Conservation (phyloP, 805 yeast species). For the Saccharomycopsis amapae region DNA sequence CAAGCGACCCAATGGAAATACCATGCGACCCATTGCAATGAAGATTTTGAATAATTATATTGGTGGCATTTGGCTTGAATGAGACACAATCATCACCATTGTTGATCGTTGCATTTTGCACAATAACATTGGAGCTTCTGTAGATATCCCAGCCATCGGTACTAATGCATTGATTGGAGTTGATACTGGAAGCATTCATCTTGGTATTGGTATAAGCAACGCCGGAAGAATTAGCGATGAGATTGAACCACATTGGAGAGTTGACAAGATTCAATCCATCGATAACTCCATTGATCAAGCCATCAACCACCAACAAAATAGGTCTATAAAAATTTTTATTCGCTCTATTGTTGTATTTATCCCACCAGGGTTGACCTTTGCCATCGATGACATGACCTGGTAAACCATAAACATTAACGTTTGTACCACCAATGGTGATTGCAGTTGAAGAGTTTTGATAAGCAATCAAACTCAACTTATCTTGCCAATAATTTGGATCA, state of each 20-base stretch:
- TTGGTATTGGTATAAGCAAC: constrained; percentile 7
- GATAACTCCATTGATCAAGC: constrained; percentile 9
- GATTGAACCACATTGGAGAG: constrained; percentile 10
- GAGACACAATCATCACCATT: constrained; percentile 24
- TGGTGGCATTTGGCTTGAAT: constrained; percentile 21
- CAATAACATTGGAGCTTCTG: constrained; percentile 8
- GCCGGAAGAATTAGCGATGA: constrained; percentile 16
- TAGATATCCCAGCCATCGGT: constrained; percentile 23
- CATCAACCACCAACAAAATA: constrained; percentile 7
- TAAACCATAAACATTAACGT: constrained; percentile 20
- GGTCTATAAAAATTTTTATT: constrained; percentile 22
- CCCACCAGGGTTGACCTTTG: constrained; percentile 22
- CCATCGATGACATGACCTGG: constrained; percentile 21
- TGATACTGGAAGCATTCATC: constrained; percentile 13
- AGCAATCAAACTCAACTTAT: constrained; percentile 5
- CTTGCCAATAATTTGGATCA: constrained; percentile 15
- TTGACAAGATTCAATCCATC: constrained; percentile 19
- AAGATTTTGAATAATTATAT: constrained; percentile 17
- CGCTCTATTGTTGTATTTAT: constrained; percentile 19
- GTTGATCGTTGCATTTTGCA: constrained; percentile 16
- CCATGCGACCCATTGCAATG: constrained; percentile 23
- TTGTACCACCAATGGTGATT: constrained; percentile 12
- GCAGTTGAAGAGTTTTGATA: constrained; percentile 16
- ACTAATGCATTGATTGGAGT: constrained; percentile 19
- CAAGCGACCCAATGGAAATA: constrained; percentile 23